Conservation (phyloP, 306 rosid species). For the Benincasa hispida region DNA sequence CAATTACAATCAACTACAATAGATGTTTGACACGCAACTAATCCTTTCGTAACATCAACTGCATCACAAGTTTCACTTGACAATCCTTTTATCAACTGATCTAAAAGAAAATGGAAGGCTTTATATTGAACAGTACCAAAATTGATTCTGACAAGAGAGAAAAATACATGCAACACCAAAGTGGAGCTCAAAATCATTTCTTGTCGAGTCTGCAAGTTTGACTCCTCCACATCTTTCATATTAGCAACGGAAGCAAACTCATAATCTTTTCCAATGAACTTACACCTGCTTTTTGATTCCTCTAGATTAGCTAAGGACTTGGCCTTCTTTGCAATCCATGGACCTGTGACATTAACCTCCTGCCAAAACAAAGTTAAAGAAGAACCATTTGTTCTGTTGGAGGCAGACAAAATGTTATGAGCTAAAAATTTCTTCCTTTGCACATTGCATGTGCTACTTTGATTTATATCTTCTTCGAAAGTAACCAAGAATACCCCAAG, state of each 20-base stretch:
- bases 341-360: conserved; percentile 76
- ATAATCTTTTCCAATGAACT: conserved; percentile 39
- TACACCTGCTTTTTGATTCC: conserved; percentile 44
- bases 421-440: conserved; percentile 33
- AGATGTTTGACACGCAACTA: conserved; percentile 52
- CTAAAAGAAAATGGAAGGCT: conserved; percentile 32
- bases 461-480: conserved; percentile 20
- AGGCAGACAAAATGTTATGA: conserved; percentile 43
- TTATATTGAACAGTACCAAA: conserved; percentile 41
- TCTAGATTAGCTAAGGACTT: conserved; percentile 51
- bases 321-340: conserved; percentile 85
- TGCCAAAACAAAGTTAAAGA: conserved; percentile 60
- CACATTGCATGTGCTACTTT: conserved; percentile 23
- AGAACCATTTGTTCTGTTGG: conserved; percentile 34
- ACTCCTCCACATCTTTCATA: conserved; percentile 53
- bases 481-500: conserved; percentile 46
- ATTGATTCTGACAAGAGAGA: conserved; percentile 35
- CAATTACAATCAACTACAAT: conserved; percentile 46
- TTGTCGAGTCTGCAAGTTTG: conserved; percentile 54
- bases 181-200: conserved; percentile 86
- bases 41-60: conserved; percentile 21
- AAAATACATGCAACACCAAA: conserved; percentile 30
- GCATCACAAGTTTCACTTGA: conserved; percentile 28
- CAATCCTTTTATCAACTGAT: conserved; percentile 42
- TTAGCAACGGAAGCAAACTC: conserved; percentile 75